A percentile compares a stretch with the other conserved stretches of the same genome.
Evolutionary conservation across 1,139 yeast genomes (phyloP).

Genomic region (Dujonia santamariae): DNA sequence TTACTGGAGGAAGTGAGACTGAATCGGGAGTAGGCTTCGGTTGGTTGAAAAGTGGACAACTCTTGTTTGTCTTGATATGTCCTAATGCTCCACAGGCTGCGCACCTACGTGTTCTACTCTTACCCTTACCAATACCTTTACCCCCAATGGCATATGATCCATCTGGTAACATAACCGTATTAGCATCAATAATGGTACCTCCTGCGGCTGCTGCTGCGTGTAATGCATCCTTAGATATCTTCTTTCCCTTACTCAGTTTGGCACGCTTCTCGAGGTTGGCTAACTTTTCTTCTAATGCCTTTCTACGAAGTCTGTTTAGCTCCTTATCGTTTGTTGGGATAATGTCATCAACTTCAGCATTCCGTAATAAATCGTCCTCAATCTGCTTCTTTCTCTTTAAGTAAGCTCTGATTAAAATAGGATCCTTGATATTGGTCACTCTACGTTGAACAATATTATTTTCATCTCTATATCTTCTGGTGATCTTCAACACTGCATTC

Average conservation of each 20-base stretch:
- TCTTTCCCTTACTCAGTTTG: slow-evolving; percentile 42
- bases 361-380: slow-evolving; percentile 62
- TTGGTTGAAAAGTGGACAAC: slow-evolving; percentile 76
- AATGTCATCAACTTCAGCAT: slow-evolving; percentile 62
- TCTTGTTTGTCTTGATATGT: slow-evolving; percentile 85
- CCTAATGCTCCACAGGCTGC: slow-evolving; percentile 96
- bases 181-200: slow-evolving; percentile 40
- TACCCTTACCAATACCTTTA: slow-evolving; percentile 70
- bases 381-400: slow-evolving; percentile 72
- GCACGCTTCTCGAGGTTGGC: slow-evolving; percentile 78
- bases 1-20: slow-evolving; percentile 12
- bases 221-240: slow-evolving; percentile 32
- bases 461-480: slow-evolving; percentile 77
- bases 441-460: slow-evolving; percentile 85
- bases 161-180: slow-evolving; percentile 43
- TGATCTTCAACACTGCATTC: slow-evolving; percentile 57
- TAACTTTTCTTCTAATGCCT: slow-evolving; percentile 77
- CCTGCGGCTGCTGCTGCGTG: slow-evolving; percentile 53
- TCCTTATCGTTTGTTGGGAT: slow-evolving; percentile 85
- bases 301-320: slow-evolving; percentile 73
- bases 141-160: slow-evolving; percentile 53
- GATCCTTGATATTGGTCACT: slow-evolving; percentile 77
- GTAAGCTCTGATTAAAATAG: slow-evolving; percentile 84
- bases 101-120: slow-evolving; percentile 81
- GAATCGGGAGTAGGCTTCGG: slow-evolving; percentile 19